Conservation (phyloP, 2,329 filamentous ascomycete genomes). For the Stemphylium lycopersici region DNA sequence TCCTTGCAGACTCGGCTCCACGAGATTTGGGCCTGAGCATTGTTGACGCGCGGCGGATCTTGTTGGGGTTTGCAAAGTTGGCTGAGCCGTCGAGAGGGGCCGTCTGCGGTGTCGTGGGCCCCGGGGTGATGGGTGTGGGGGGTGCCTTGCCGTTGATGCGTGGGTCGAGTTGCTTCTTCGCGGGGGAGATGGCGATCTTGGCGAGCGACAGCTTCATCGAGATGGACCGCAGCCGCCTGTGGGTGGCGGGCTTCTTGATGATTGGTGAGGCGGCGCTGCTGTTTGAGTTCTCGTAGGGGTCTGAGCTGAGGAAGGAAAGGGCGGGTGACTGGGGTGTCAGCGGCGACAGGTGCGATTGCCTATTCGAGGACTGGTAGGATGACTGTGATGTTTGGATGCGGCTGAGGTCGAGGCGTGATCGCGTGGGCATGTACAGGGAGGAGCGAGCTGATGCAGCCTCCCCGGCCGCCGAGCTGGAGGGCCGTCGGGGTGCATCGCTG, state of each 20-base stretch:
- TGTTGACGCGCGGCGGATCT: slow-evolving; percentile 40
- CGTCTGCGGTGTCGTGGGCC: slow-evolving; percentile 42
- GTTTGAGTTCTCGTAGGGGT: slow-evolving; percentile 45
- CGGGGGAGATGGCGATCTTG: slow-evolving; percentile 45
- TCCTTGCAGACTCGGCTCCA: slow-evolving; percentile 19
- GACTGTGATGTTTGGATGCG: slow-evolving; percentile 23
- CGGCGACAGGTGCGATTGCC: slow-evolving; percentile 28
- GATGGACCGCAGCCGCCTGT: slow-evolving; percentile 47
- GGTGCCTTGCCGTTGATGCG: slow-evolving; percentile 34
- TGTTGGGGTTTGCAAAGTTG: slow-evolving; percentile 28
- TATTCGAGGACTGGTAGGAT: slow-evolving; percentile 19
- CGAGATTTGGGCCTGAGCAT: slow-evolving; percentile 37
- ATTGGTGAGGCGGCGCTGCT: slow-evolving; percentile 40
- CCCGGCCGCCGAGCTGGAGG: slow-evolving; percentile 27
- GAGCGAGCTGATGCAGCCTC: slow-evolving; percentile 27
- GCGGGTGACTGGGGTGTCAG: slow-evolving; percentile 40
- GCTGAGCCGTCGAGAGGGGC: slow-evolving; percentile 35
- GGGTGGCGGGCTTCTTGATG: slow-evolving; percentile 42
- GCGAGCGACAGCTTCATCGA: slow-evolving; percentile 47
- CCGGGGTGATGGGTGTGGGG: slow-evolving; percentile 33
- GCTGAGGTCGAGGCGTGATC: slow-evolving; percentile 23
- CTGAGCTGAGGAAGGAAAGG: slow-evolving; percentile 47
- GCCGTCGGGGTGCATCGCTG: slow-evolving; percentile 27
- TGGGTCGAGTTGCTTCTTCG: slow-evolving; percentile 41
- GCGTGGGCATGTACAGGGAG: slow-evolving; percentile 35